Conservation (phyloP, 352 stramenopile genomes). For the Phytophthora sp. region DNA sequence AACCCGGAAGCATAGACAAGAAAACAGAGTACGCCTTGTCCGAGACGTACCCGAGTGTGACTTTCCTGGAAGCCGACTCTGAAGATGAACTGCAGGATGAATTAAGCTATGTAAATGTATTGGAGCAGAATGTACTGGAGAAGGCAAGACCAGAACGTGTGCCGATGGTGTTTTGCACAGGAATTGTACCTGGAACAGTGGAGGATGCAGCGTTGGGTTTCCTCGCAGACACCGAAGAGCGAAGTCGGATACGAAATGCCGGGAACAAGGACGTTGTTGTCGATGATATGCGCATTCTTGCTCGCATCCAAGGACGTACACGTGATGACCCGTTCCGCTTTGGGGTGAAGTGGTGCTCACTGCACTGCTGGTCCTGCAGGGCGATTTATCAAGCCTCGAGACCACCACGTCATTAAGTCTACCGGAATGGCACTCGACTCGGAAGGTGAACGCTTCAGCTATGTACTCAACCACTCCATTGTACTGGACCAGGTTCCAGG, state of each 20-base stretch:
- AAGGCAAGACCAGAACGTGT: conserved; percentile 24
- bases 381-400: conserved; percentile 47
- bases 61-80: conserved; percentile 10
- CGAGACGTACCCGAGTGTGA: conserved; percentile 23
- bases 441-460: conserved; percentile 31
- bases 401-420: conserved; percentile 56
- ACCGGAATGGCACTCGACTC: conserved; percentile 48
- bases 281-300: conserved; percentile 36
- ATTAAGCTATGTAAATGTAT: conserved; percentile 14
- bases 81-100: conserved; percentile 18
- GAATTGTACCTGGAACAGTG: conserved; percentile 38
- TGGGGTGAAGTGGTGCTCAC: conserved; percentile 52
- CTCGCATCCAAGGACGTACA: conserved; percentile 40
- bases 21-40: conserved; percentile 11
- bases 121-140: conserved; percentile 35
- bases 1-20: conserved; percentile 12
- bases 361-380: conserved; percentile 7
- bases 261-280: conserved; percentile 27
- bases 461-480: conserved; percentile 46
- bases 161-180: conserved; percentile 34
- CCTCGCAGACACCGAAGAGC: conserved; percentile 38
- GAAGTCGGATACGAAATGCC: conserved; percentile 26
- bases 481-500: conserved; percentile 33
- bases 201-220: conserved; percentile 47
- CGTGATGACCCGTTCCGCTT: conserved; percentile 52